phyloP scores from a whole-genome alignment of 2,329 filamentous ascomycete species.

The Fusarium sp. region DNA sequence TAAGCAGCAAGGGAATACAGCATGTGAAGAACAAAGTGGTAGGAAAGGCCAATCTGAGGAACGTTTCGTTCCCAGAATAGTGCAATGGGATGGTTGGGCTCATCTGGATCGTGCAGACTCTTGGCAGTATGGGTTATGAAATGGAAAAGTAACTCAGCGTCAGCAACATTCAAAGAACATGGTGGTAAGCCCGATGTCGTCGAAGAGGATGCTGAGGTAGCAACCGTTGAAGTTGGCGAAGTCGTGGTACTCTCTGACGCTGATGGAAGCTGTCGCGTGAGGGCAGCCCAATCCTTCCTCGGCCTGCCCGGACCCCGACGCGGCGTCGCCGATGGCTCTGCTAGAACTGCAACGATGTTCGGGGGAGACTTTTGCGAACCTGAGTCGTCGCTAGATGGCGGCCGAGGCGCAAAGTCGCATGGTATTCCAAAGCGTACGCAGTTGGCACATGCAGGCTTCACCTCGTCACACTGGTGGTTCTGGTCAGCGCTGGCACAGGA shows the following conservation, averaged over 20 bases:
- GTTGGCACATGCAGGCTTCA: slow-evolving; percentile 46
- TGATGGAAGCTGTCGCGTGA: slow-evolving; percentile 34
- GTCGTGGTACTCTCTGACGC: slow-evolving; percentile 35
- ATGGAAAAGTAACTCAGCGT: slow-evolving; percentile 46
- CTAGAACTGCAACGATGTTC: slow-evolving; percentile 23
- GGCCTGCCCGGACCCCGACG: slow-evolving; percentile 46
- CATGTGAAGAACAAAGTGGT: slow-evolving; percentile 46
- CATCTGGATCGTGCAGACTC: slow-evolving; percentile 36
- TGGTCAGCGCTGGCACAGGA: slow-evolving; percentile 25
- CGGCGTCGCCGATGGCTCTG: slow-evolving; percentile 29
- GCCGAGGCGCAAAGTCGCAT: slow-evolving; percentile 43
- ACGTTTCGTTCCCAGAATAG: slow-evolving; percentile 45
- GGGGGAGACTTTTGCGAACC: slow-evolving; percentile 27
- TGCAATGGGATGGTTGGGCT: slow-evolving; percentile 31
- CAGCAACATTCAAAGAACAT: slow-evolving; percentile 41
- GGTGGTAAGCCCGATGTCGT: slow-evolving; percentile 34
- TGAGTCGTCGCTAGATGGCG: slow-evolving; percentile 31
- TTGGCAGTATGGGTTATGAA: slow-evolving; percentile 41
- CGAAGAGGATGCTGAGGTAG: slow-evolving; percentile 37
- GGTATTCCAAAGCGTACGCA: slow-evolving; percentile 46
- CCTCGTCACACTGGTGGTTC: slow-evolving; percentile 46
- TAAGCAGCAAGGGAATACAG: slow-evolving; percentile 43
- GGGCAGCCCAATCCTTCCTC: slow-evolving; percentile 44
- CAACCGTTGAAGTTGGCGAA: slow-evolving; percentile 37
- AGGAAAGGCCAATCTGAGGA: slow-evolving; percentile 42